Evolutionary conservation across 345 rosid species (phyloP), one percentile per base, ranked within the genome.

Genomic region (Ceriops tagal): DNA sequence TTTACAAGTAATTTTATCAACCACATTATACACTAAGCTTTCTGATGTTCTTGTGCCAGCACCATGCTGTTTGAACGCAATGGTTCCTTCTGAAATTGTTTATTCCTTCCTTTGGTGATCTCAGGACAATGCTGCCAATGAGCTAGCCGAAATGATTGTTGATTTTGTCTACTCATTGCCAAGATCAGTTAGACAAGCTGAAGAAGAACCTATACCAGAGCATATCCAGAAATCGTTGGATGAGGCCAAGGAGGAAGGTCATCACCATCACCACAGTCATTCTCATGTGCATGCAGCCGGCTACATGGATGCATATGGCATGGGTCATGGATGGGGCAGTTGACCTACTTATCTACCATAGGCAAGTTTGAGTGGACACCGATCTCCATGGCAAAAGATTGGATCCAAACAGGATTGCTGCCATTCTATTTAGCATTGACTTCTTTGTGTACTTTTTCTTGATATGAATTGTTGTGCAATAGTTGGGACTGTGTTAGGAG

Each of bases 141-240:
- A 93, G 82, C 73, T 89, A 67, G 90, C 88, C 1, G 83, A 82
- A 58, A 78, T 71, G 24, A 81, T 93, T 53, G 68, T 73, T 6
- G 65, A 73, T 21, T 89, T 91, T 28, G 84, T 93, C 20, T 80
- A 90, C 75, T 84, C 81, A 11, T 76, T 93, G 30, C 95, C 98
- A 0, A 87, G 73, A 77, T 75, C 92, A 21, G 67, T 67, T 22
- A 83, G 84, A 82, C 76, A 72, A 67, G 83, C 66, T 5, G 68
- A 73, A 71, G 88, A 86, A 73, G 90, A 93, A 76, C 75, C 77
- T 34, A 69, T 78, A n/a, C 83, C 86, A 0, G 82, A 79, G 59
- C 82, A 79, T 65, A 71, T 85, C 39, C 82, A 85, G 73, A 85
- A 77, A 77, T 53, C 81, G 78, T 66, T 87, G 35, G 84, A 89